These are phyloP conservation scores for Aspergillus sclerotioniger DNA, from an alignment of 495 filamentous ascomycete genomes.

Conservation along the genomic window DNA sequence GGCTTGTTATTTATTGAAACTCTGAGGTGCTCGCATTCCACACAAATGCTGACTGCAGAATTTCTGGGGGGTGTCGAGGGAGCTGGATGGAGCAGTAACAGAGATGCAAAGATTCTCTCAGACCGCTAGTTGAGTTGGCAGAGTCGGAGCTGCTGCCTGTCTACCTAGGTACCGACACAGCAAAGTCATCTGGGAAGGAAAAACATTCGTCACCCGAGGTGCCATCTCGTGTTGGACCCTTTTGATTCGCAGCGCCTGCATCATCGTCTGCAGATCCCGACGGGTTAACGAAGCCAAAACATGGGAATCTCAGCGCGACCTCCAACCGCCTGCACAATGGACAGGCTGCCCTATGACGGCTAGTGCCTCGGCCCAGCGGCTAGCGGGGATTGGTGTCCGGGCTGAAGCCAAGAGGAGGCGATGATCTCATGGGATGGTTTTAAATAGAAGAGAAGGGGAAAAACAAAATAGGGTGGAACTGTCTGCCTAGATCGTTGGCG, in stretches of 20 bases:
- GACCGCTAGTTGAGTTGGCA: not conserved
- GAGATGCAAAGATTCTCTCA: not conserved
- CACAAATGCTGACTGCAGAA: not conserved
- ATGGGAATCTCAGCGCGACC: not conserved
- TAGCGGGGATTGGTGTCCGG: slow-evolving; percentile 8
- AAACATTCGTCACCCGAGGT: slow-evolving; percentile 4
- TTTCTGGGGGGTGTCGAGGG: not conserved
- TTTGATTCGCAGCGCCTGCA: slow-evolving; percentile 4
- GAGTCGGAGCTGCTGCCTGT: not conserved
- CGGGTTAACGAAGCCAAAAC: not conserved
- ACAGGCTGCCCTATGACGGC: slow-evolving; percentile 19
- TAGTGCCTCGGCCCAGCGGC: slow-evolving; percentile 16
- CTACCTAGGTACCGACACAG: not conserved
- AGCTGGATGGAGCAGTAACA: not conserved
- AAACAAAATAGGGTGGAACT: not conserved
- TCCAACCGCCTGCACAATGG: slow-evolving; percentile 14
- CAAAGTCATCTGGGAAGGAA: not conserved
- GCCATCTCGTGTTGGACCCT: not conserved
- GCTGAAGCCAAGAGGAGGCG: not conserved
- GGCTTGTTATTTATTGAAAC: not conserved
- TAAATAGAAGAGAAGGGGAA: not conserved
- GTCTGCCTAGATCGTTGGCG: not conserved
- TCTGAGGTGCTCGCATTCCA: not conserved
- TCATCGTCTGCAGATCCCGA: not conserved
- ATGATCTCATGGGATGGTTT: not conserved